These are phyloP conservation scores for Sporothrix schenckii DNA, from an alignment of 2,329 filamentous ascomycete species.

Conservation along the genomic window DNA sequence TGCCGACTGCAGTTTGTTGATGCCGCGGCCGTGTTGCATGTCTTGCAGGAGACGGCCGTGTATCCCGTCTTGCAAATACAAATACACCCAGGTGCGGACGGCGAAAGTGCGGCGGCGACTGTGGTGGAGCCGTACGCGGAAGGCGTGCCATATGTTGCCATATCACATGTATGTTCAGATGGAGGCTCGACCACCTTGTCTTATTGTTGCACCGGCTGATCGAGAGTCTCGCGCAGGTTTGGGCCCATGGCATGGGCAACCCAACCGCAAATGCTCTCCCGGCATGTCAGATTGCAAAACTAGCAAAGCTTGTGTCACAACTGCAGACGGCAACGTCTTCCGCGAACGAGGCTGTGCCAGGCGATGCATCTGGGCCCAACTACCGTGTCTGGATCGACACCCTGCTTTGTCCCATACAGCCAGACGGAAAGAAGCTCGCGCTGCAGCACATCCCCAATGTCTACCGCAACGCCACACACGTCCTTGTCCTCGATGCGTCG, in stretches of 20 bases:
- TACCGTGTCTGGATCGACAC: constrained; percentile 45
- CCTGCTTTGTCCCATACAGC: constrained; percentile 42
- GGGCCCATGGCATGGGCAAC: constrained; percentile 46
- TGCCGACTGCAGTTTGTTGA: constrained; percentile 36
- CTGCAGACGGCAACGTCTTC: not conserved
- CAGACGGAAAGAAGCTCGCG: constrained; percentile 38
- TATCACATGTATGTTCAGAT: constrained; percentile 40
- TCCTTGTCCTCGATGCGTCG: constrained; percentile 44
- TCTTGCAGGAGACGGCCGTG: not conserved
- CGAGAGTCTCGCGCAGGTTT: constrained; percentile 34
- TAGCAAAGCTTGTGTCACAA: constrained; percentile 38
- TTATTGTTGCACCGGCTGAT: too few relatives aligned
- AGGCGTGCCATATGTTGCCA: constrained; percentile 41
- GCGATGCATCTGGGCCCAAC: not conserved
- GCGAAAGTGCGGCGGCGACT: constrained; percentile 26
- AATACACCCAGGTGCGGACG: not conserved
- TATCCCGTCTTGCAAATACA: not conserved
- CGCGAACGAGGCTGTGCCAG: not conserved
- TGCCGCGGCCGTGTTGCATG: not conserved
- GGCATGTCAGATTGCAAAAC: constrained; percentile 41
- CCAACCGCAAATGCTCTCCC: constrained; percentile 41
- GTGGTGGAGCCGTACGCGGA: constrained; percentile 38
- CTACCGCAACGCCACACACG: constrained; percentile 42
- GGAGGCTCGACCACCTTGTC: too few relatives aligned
- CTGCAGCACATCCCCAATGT: constrained; percentile 44